Evolutionary conservation across 176 grass and related monocot genomes (phyloP).

Genomic region (Lolium perenne): DNA sequence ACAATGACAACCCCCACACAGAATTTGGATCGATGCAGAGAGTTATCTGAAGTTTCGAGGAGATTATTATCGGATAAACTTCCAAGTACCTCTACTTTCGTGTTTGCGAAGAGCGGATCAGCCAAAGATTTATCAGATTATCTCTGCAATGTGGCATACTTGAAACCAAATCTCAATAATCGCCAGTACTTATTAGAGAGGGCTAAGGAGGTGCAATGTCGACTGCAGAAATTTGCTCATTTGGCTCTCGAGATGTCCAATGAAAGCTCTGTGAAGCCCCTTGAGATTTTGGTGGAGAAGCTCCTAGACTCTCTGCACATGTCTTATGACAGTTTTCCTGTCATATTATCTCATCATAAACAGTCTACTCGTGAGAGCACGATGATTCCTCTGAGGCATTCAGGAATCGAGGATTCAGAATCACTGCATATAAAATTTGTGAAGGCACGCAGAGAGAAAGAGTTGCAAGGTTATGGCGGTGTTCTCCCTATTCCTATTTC

Average conservation of each 20-base stretch:
- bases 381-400: constrained; percentile 52
- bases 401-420: background rate
- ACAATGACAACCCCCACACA: constrained; percentile 13
- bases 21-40: constrained; percentile 46
- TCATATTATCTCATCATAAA: constrained; percentile 49
- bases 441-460: constrained; percentile 37
- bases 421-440: constrained; percentile 47
- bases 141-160: constrained; percentile 56
- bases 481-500: constrained; percentile 49
- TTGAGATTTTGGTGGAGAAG: constrained; percentile 56
- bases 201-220: constrained; percentile 42
- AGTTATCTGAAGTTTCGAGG: constrained; percentile 53
- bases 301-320: constrained; percentile 58
- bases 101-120: constrained; percentile 60
- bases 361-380: constrained; percentile 32
- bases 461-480: constrained; percentile 33
- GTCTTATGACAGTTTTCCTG: constrained; percentile 61
- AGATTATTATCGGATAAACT: constrained; percentile 49
- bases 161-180: constrained; percentile 32
- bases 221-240: constrained; percentile 56
- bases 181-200: constrained; percentile 5
- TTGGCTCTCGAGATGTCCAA: constrained; percentile 45
- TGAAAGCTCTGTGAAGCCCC: constrained; percentile 44
- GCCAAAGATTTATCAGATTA: constrained; percentile 54
- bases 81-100: constrained; percentile 57